Evolutionary conservation across 2,329 filamentous ascomycete species (phyloP).

Genomic region (Fusarium tjaetaba): DNA sequence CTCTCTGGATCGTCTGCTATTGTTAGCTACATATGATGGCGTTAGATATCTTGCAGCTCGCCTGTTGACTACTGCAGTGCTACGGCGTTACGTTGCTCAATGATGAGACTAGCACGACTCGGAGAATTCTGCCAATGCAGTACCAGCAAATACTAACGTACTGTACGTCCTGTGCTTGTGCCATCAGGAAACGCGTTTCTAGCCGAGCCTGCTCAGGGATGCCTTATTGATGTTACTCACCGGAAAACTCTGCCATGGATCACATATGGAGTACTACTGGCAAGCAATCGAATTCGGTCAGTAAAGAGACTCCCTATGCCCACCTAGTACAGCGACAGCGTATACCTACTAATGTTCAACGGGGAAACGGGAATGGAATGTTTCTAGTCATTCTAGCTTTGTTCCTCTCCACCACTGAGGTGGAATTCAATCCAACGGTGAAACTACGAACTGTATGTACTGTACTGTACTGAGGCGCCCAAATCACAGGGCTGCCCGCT

Average conservation of each 20-base stretch:
- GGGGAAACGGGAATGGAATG: not conserved
- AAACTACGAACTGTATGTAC: not conserved
- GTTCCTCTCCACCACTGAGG: conserved; percentile 13
- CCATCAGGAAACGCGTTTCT: conserved; percentile 25
- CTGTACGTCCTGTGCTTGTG: conserved; percentile 33
- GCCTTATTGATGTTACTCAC: not conserved
- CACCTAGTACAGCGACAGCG: not conserved
- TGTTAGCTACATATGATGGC: not conserved
- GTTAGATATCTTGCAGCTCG: not conserved
- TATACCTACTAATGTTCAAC: not conserved
- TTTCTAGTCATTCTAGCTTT: conserved; percentile 10
- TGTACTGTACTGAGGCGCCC: not conserved
- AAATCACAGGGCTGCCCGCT: not conserved
- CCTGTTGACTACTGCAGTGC: conserved; percentile 9
- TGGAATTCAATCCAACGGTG: not conserved
- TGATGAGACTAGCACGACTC: conserved; percentile 32
- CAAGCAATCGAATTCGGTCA: not conserved
- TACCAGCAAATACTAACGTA: not conserved
- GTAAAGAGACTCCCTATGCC: not conserved
- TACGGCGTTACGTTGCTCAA: conserved; percentile 28
- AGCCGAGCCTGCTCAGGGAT: conserved; percentile 7
- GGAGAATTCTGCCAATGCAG: conserved; percentile 42
- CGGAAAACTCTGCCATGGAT: not conserved
- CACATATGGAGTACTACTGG: not conserved
- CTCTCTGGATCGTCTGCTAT: not conserved